Conservation (phyloP, 2,329 filamentous ascomycete species). For the Fusarium fujikuroi region DNA sequence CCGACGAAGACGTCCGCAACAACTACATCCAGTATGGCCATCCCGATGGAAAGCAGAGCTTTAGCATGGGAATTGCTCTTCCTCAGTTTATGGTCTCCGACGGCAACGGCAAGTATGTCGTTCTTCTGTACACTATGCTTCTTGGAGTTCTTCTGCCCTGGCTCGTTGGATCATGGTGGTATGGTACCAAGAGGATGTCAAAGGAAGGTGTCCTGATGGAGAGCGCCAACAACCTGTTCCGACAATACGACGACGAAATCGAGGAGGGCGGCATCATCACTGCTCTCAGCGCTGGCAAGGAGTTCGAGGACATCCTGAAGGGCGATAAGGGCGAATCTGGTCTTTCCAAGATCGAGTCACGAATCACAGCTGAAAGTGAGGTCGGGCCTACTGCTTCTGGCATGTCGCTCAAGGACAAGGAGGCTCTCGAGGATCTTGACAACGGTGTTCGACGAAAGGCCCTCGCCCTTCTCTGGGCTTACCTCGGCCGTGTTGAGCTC, state of each 20-base stretch:
- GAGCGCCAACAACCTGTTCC: slow-evolving; percentile 94
- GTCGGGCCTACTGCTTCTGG: slow-evolving; percentile 63
- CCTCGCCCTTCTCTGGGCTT: slow-evolving; percentile 92
- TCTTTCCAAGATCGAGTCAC: slow-evolving; percentile 84
- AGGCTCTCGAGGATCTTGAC: slow-evolving; percentile 82
- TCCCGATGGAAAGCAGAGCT: slow-evolving; percentile 97
- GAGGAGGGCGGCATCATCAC: slow-evolving; percentile 82
- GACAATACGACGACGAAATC: slow-evolving; percentile 87
- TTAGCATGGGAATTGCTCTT: slow-evolving; percentile 96
- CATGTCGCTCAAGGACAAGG: slow-evolving; percentile 78
- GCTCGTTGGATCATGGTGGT: slow-evolving; percentile 98
- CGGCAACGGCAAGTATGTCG: slow-evolving; percentile 93
- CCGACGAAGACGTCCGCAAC: slow-evolving; percentile 95
- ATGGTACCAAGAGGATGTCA: slow-evolving; percentile 91
- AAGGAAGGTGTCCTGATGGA: slow-evolving; percentile 94
- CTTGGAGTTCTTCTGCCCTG: slow-evolving; percentile 93
- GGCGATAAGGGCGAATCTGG: slow-evolving; percentile 83
- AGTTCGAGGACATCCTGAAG: slow-evolving; percentile 81
- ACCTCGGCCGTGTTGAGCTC: slow-evolving; percentile 88
- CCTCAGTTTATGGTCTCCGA: slow-evolving; percentile 93
- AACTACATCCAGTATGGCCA: slow-evolving; percentile 97
- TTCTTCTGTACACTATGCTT: slow-evolving; percentile 87
- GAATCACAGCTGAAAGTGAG: slow-evolving; percentile 72
- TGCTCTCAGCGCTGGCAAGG: slow-evolving; percentile 85
- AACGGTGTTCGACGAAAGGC: slow-evolving; percentile 85